These are phyloP conservation scores for Cenchrus americanus DNA, from an alignment of 176 grass and related monocot genomes.

Conservation along the genomic window DNA sequence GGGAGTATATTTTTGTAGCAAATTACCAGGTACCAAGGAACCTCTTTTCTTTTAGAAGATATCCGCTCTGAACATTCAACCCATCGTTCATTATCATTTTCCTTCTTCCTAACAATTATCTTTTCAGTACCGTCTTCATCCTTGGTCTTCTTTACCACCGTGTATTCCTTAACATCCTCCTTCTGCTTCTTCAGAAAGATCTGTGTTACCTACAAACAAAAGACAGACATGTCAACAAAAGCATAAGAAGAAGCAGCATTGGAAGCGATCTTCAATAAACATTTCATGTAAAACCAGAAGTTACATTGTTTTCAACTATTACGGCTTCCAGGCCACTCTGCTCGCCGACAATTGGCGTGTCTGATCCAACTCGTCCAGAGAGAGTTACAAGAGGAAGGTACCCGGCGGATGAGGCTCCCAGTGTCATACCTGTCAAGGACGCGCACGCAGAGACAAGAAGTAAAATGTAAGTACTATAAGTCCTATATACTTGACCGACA, in stretches of 20 bases:
- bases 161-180: not conserved
- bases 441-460: too few species aligned
- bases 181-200: slow-evolving; percentile 51
- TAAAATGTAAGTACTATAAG: too few species aligned
- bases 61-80: too few species aligned
- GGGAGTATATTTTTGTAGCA: too few species aligned
- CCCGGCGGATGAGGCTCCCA: not conserved
- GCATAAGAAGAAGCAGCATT: too few species aligned
- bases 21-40: too few species aligned
- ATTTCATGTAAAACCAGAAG: not conserved
- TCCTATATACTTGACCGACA: too few species aligned
- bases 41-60: too few species aligned
- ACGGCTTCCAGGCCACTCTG: slow-evolving; percentile 65
- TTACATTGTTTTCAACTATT: slow-evolving; percentile 60
- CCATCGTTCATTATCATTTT: not conserved
- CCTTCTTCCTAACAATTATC: not conserved
- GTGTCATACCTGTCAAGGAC: not conserved
- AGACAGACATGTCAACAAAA: not conserved
- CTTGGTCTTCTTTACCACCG: not conserved
- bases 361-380: slow-evolving; percentile 58
- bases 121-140: too few species aligned
- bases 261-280: not conserved
- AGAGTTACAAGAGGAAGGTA: slow-evolving; percentile 53
- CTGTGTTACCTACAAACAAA: slow-evolving; percentile 42
- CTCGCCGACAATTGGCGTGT: slow-evolving; percentile 53